phyloP scores from a whole-genome alignment of 2,329 filamentous ascomycete genomes.

The Trematosphaeria pertusa region DNA sequence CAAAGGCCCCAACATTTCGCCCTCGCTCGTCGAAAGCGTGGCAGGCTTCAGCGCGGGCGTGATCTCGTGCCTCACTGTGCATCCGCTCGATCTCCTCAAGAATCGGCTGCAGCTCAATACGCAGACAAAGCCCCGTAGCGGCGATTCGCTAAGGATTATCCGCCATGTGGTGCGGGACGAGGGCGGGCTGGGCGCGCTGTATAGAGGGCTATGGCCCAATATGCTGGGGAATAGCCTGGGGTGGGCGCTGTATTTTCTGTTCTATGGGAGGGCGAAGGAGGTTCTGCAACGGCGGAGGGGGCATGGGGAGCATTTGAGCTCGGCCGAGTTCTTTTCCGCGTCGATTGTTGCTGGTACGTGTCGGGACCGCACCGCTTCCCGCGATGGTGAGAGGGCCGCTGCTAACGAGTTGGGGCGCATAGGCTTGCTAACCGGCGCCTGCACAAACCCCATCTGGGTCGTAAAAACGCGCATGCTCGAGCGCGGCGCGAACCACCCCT shows the following conservation, averaged over 20 bases:
- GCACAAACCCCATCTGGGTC: conserved; percentile 98
- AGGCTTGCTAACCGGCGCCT: conserved; percentile 76
- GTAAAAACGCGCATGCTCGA: conserved; percentile 97
- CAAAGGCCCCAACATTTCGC: conserved; percentile 51
- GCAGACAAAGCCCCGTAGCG: conserved; percentile 52
- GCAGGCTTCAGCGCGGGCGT: conserved; percentile 90
- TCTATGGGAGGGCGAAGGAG: conserved; percentile 67
- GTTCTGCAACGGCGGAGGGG: conserved; percentile 54
- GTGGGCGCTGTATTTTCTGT: conserved; percentile 93
- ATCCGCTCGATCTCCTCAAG: conserved; percentile 95
- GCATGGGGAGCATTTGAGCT: conserved; percentile 56
- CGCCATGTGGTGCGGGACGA: conserved; percentile 61
- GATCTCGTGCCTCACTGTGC: conserved; percentile 83
- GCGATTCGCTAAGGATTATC: conserved; percentile 61
- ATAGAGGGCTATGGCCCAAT: conserved; percentile 89
- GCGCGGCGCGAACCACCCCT: conserved; percentile 73
- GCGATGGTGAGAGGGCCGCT: background rate
- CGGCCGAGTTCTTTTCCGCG: conserved; percentile 80
- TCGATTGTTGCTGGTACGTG: conserved; percentile 66
- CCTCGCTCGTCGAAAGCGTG: conserved; percentile 83
- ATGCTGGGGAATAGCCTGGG: conserved; percentile 87
- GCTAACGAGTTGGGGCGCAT: conserved; percentile 15
- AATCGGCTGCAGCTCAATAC: conserved; percentile 79
- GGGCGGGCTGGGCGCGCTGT: conserved; percentile 72
- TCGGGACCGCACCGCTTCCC: too few relatives aligned